phyloP scores from a whole-genome alignment of 805 yeast species.

The Barnettozyma siamensis region DNA sequence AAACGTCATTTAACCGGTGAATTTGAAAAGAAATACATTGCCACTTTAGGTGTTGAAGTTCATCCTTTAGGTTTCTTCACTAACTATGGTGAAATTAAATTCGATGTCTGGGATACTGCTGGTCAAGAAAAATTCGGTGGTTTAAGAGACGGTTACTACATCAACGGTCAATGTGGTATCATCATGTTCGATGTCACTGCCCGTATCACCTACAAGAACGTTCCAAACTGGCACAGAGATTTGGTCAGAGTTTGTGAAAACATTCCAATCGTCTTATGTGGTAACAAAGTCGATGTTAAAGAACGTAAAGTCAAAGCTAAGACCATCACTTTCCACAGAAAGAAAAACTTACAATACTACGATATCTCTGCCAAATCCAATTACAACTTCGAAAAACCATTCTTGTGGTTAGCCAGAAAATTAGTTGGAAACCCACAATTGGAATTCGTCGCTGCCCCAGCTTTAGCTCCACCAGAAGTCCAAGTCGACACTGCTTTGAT shows the following conservation, averaged over 20 bases:
- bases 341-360: slow-evolving; percentile 99
- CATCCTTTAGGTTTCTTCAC: slow-evolving; percentile 98
- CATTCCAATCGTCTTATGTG: slow-evolving; percentile 98
- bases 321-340: slow-evolving; percentile 99
- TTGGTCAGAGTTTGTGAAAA: slow-evolving; percentile 99
- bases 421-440: slow-evolving; percentile 96
- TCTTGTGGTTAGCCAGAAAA: slow-evolving; percentile 99
- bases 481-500: slow-evolving; percentile 93
- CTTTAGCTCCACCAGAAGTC: slow-evolving; percentile 99
- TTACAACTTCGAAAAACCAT: slow-evolving; percentile 99
- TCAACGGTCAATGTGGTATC: slow-evolving; percentile 99
- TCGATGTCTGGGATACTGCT: slow-evolving; percentile 99
- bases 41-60: slow-evolving; percentile 99
- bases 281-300: slow-evolving; percentile 99
- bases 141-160: slow-evolving; percentile 98
- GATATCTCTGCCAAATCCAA: slow-evolving; percentile 99
- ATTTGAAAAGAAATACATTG: slow-evolving; percentile 97
- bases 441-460: slow-evolving; percentile 99
- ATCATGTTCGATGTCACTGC: slow-evolving; percentile 99
- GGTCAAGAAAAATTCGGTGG: slow-evolving; percentile 99
- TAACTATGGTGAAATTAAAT: slow-evolving; percentile 96
- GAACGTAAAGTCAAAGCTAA: slow-evolving; percentile 99
- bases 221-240: slow-evolving; percentile 99
- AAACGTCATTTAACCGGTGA: slow-evolving; percentile 99
- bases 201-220: slow-evolving; percentile 98